Evolutionary conservation across 345 rosid species (phyloP), one percentile per base, ranked within the genome.

Genomic region (Arabis alpina): DNA sequence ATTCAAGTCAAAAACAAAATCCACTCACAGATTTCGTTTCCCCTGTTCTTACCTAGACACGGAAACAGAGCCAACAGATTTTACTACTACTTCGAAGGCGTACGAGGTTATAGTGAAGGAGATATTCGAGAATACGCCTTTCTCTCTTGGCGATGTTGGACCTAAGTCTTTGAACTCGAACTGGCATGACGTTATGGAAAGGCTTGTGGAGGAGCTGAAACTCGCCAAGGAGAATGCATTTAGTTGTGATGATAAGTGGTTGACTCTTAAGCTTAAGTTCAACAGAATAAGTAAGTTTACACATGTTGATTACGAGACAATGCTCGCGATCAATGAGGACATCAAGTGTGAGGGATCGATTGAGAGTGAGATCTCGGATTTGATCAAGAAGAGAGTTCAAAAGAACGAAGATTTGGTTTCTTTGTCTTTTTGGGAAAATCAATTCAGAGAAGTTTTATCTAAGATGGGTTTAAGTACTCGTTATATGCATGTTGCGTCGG

Each of bases 381-480:
- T 72, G 42, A 44, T 72, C 70, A 72, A 55, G 65, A 55, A 48
- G 10, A 72, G 64, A 55, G 58, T 64, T 5, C 64, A 54, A 16
- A 15, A 27, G 7, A 44, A 72, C 1, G 57, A 54, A 24, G 3
- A 64, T 19, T 19, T 72, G 65, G 25, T 45, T 11, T 72, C 42
- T 37, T 24, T 64, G 30, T 3, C 58, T 39, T 45, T 27, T 0
- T 72, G 64, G 76, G 43, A 64, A 64, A 30, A 37, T 5, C 44
- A 47, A n/a, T 54, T 72, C 19, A 55, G 58, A 37, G 3, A 47
- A 44, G 36, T 3, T 15, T 10, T 72, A 28, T 10, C 48, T 0
- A 50, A 45, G 49, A 44, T 55, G 23, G 70, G 58, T 12, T 14
- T 39, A 30, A 28, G 30, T 28, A 6, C 32, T 45, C 37, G 6